Evolutionary conservation across 257 asterid genomes (phyloP).

Genomic region (Fraxinus quadrangulata): DNA sequence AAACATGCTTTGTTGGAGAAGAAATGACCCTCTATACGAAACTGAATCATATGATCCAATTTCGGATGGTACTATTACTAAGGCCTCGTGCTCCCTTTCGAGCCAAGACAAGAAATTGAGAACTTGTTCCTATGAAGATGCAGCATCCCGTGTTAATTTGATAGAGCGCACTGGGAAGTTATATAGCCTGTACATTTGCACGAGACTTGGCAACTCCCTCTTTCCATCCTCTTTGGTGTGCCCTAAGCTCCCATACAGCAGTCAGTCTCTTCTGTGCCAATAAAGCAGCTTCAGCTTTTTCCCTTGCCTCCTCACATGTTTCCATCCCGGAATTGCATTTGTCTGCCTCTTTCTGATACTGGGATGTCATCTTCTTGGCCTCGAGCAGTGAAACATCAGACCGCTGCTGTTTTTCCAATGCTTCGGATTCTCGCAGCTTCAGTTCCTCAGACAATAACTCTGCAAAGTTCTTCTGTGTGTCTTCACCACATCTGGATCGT

Average conservation of each 20-base stretch:
- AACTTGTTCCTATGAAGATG: not conserved
- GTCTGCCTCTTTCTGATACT: conserved; percentile 56
- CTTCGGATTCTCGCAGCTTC: conserved; percentile 75
- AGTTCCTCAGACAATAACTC: conserved; percentile 84
- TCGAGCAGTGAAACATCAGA: conserved; percentile 88
- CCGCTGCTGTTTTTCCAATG: conserved; percentile 75
- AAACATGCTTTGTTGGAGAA: not conserved
- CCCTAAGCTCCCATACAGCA: conserved; percentile 81
- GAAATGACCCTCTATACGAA: not conserved
- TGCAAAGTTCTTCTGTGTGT: conserved; percentile 77
- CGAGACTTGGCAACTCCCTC: conserved; percentile 52
- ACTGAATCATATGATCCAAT: too few relatives aligned
- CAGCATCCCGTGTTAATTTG: not conserved
- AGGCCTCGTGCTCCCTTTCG: not conserved
- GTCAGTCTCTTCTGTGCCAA: conserved; percentile 43
- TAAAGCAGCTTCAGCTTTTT: conserved; percentile 44
- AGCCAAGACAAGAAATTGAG: not conserved
- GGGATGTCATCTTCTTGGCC: conserved; percentile 44
- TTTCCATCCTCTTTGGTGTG: conserved; percentile 87
- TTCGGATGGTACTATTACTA: not conserved
- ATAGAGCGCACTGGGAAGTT: not conserved
- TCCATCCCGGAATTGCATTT: conserved; percentile 61
- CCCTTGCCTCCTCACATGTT: conserved; percentile 65
- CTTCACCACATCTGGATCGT: conserved; percentile 81
- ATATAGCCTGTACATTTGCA: conserved; percentile 18